Evolutionary conservation across 192 early-diverging fungal genomes (phyloP).

Genomic region (Rhizophlyctis rosea): DNA sequence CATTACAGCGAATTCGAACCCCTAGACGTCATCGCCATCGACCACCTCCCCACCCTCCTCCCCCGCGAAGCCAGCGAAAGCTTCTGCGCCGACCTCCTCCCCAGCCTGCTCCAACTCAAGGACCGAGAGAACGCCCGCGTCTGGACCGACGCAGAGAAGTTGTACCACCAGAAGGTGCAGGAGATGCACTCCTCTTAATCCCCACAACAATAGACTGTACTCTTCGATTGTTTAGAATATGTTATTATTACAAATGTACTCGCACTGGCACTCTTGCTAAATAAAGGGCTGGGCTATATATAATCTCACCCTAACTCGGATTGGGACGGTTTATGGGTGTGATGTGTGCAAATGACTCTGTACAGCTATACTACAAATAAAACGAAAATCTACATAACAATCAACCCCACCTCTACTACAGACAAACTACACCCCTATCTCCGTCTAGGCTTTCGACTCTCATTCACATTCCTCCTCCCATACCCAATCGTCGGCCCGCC

Average conservation of each 20-base stretch:
- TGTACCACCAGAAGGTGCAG: conserved; percentile 77
- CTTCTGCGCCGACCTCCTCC: conserved; percentile 83
- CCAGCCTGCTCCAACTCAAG: conserved; percentile 64
- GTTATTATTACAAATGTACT: too few relatives aligned
- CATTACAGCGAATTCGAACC: conserved; percentile 59
- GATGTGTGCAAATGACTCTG: too few relatives aligned
- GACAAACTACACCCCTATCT: conserved; percentile 13
- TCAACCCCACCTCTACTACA: too few relatives aligned
- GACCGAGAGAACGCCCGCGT: conserved; percentile 59
- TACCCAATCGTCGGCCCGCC: conserved; percentile 36
- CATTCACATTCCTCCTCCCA: conserved; percentile 48
- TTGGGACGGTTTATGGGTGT: too few relatives aligned
- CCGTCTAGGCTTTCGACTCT: conserved; percentile 14
- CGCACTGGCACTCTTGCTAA: too few relatives aligned
- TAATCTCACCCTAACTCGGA: too few relatives aligned
- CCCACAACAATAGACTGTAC: too few relatives aligned
- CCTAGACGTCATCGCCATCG: conserved; percentile 91
- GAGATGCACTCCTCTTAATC: too few relatives aligned
- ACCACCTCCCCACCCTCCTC: conserved; percentile 92
- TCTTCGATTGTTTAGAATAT: too few relatives aligned
- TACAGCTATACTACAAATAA: too few relatives aligned
- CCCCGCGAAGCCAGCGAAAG: conserved; percentile 88
- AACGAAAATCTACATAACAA: too few relatives aligned
- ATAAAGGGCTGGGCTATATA: too few relatives aligned
- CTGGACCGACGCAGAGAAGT: conserved; percentile 77